Base-by-base conservation (phyloP, 2,329 filamentous ascomycete species). In the Ilyonectria robusta region DNA sequence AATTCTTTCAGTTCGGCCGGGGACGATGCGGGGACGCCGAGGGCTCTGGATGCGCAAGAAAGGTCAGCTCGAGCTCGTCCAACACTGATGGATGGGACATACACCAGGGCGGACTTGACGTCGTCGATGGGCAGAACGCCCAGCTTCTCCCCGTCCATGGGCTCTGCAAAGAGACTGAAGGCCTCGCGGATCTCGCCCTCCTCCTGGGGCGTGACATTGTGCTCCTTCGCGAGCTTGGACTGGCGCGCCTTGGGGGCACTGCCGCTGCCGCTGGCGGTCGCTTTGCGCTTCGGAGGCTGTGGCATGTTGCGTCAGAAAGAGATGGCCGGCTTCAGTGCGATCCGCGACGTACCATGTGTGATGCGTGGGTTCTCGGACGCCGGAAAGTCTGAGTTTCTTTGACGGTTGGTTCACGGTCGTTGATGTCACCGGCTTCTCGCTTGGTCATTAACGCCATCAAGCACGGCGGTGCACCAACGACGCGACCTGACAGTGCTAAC, bases 131-230 rank as follows among this genome's bases (percentile, higher is more conserved):
- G 88, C 58, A 94, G 87, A 17, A 93, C 90, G 66, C 91, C 92
- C 62, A 92, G 84, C 77, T 94, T 93, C 75, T 95, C 91, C 58
- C 92, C 89, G 21, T 90, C 86, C 80, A 89, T 89, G 40, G 91
- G 89, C 72, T 92, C 87, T 1, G 91, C 84, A 79, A 98, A 99
- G 8, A 98, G 87, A 23, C 88, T 86, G 80, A 96, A 98, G 15
- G 95, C 95, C 81, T 98, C 95, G 76, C 90, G 91, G 78, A 99
- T 97, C 82, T 98, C 94, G 73, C 88, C 87, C 82, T 98, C 95
- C 82, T 98, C 92, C 70, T 92, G 89, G 46, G 91, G 92, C 15
- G 90, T 92, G 77, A 98, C 90, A 80, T 94, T 92, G 86, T 98
- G 91, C 78, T 97, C 94, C 82, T 95, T 95, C 33, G 95, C 95